Evolutionary conservation across 2,329 filamentous ascomycete genomes (phyloP).

Genomic region (Aspergillus niger): DNA sequence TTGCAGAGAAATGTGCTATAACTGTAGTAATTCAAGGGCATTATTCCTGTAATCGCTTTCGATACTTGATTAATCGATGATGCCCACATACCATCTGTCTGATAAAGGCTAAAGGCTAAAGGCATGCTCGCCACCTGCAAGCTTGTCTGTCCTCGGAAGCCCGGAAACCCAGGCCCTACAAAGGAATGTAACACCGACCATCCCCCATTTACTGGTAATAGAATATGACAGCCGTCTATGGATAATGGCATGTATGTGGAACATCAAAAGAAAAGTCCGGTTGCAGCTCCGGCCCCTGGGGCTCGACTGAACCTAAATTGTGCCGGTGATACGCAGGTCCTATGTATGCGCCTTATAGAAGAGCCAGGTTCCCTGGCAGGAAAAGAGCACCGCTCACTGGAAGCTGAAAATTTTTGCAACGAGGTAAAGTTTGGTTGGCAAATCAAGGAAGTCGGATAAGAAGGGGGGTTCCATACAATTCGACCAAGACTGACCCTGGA

Average conservation of each 20-base stretch:
- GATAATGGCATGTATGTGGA: background rate
- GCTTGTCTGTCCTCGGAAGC: background rate
- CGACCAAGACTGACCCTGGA: background rate
- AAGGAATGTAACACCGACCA: background rate
- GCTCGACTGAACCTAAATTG: background rate
- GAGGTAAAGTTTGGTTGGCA: background rate
- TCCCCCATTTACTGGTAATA: background rate
- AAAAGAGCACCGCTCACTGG: background rate
- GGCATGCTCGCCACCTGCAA: constrained; percentile 1
- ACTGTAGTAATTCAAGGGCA: no score
- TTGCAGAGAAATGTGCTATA: no score
- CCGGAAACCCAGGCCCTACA: background rate
- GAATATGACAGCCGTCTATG: background rate
- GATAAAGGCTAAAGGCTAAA: background rate
- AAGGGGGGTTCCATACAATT: background rate
- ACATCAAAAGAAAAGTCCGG: background rate
- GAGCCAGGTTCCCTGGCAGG: background rate
- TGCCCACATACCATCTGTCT: background rate
- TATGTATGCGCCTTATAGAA: background rate
- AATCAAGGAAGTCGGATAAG: background rate
- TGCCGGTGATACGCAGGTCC: background rate
- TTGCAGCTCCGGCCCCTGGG: background rate
- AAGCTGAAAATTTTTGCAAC: background rate
- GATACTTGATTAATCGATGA: no score
- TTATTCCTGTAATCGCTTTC: no score